These are phyloP conservation scores for Arabidopsis hybrid DNA, from an alignment of 441 rosid genomes.

Conservation along the genomic window DNA sequence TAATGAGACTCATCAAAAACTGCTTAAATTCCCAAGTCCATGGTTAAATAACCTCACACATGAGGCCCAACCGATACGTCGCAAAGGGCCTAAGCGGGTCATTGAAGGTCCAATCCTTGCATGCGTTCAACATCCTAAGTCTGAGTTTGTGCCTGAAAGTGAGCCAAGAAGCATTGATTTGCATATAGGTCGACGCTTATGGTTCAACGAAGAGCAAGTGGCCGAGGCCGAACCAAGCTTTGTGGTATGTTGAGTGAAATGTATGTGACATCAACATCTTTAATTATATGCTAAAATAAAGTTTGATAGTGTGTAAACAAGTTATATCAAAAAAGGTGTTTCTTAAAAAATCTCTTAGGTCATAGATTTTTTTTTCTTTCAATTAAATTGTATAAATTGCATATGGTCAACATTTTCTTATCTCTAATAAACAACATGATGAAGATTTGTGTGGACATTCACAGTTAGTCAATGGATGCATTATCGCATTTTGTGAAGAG, in stretches of 20 bases:
- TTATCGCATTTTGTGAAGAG: too few relatives aligned
- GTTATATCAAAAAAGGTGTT: too few relatives aligned
- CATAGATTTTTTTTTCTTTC: too few relatives aligned
- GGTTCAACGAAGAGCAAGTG: constrained; percentile 12
- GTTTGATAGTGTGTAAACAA: not conserved
- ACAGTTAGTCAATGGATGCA: too few relatives aligned
- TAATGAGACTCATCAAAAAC: constrained; percentile 12
- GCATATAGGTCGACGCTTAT: not conserved
- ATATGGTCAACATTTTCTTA: too few relatives aligned
- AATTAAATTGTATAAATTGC: too few relatives aligned
- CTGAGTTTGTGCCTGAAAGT: constrained; percentile 24
- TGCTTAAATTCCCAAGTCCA: not conserved
- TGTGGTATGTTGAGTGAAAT: constrained; percentile 26
- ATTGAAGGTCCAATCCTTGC: not conserved
- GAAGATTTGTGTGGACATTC: too few relatives aligned
- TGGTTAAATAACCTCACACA: constrained; percentile 5
- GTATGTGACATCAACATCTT: not conserved
- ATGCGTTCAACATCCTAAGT: not conserved
- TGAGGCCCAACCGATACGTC: not conserved
- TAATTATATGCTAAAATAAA: not conserved
- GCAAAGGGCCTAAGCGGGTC: not conserved
- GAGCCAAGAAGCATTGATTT: constrained; percentile 31
- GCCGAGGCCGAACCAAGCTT: constrained; percentile 23
- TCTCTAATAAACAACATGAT: too few relatives aligned
- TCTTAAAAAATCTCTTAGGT: too few relatives aligned